These are phyloP conservation scores for Aureobasidium sp. DNA, from an alignment of 2,329 filamentous ascomycete genomes.

Conservation along the genomic window DNA sequence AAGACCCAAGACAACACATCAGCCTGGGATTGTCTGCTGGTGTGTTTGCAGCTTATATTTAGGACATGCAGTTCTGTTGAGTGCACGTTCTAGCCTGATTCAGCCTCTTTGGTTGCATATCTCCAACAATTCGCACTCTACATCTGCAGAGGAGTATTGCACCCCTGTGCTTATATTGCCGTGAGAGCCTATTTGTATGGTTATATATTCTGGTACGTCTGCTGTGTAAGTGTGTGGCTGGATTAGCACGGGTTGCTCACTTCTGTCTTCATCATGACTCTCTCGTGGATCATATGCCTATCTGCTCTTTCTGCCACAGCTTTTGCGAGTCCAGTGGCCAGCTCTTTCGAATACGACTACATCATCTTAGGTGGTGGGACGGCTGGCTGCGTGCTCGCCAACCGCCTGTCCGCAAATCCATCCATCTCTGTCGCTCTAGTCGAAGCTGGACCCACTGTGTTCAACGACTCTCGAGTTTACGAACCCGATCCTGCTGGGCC, in stretches of 20 bases:
- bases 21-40: neutral
- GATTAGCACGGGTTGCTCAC: neutral
- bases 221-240: neutral
- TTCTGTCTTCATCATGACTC: neutral
- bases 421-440: conserved; percentile 16
- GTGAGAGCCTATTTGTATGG: neutral
- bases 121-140: neutral
- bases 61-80: neutral
- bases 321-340: neutral
- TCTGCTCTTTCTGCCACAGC: neutral
- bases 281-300: neutral
- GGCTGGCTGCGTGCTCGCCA: conserved; percentile 16
- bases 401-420: conserved; percentile 16
- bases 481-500: conserved; percentile 15
- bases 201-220: neutral
- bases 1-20: neutral
- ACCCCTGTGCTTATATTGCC: neutral
- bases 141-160: neutral
- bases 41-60: neutral
- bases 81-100: neutral
- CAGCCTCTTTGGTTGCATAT: neutral
- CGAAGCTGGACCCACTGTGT: conserved; percentile 16
- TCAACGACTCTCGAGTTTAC: conserved; percentile 17
- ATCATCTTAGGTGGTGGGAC: conserved; percentile 18
- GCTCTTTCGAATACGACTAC: conserved; percentile 14